Evolutionary conservation across 108 stramenopile species (phyloP), one percentile per base, ranked within the genome.

Genomic region (Aureococcus anophagefferens): DNA sequence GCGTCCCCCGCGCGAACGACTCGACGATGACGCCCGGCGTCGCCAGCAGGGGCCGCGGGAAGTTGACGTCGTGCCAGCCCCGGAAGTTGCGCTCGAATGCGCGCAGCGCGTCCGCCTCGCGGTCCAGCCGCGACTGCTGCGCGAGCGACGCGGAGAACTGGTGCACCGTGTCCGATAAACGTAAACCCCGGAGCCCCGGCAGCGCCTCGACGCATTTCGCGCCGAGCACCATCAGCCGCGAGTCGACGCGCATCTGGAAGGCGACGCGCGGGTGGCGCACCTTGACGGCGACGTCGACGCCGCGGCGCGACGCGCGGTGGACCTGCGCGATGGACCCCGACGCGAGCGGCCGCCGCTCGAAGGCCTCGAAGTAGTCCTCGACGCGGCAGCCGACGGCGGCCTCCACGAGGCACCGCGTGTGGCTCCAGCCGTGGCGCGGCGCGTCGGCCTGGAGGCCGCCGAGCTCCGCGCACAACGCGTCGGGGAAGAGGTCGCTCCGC

Each of bases 251-350:
- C 63, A 93, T 85, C 63, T 83, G 70, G 46, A 79, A 40, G n/a
- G 84, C 87, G 0, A 93, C 92, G 29, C 67, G 69, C 16, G 92
- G 92, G 75, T 93, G 92, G 30, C 89, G 67, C 36, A 93, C 89
- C 69, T 91, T 91, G 68, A 85, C 82, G 9, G 87, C 88, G 11
- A 91, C 81, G 14, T 46, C 18, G 46, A 74, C 68, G 33, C 83
- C 84, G 28, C 40, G 28, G 35, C 14, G 17, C 46, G 66, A 31
- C 5, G 89, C 89, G 62, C 69, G 74, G 80, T 90, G 87, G 5
- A 93, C 86, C 73, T 93, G 92, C 13, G 92, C 92, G 46, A 93
- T 90, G 62, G 76, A 78, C 28, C 92, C 92, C 21, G 89, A 90
- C 25, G 92, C 90, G n/a, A 90, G 62, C 16, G 92, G 92, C 35